Evolutionary conservation across 345 rosid species (phyloP), one percentile per base, ranked within the genome.

Genomic region (Eucalyptus tenuipes): DNA sequence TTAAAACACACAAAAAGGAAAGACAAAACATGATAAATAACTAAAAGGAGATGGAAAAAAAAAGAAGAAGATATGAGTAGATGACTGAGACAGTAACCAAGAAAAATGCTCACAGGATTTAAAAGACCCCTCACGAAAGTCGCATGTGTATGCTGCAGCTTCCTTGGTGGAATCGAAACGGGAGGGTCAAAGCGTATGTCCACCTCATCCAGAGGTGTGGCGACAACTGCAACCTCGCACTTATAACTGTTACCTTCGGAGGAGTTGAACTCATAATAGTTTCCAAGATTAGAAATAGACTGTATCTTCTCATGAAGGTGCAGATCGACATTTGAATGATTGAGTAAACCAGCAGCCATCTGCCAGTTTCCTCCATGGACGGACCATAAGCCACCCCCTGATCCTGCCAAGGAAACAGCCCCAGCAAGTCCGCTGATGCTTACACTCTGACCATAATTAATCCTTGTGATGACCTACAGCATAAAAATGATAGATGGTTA

Each of bases 331-430:
- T 97, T 93, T 7, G 99, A 98, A 86, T 79, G 90, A 88, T 96
- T 93, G 42, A 98, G 93, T 75, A 98, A 90, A 88, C 97, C 95
- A 59, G 94, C 93, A 90, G 97, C 99, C 97, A 98, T 95, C 95
- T 94, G 97, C 97, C 98, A 97, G 89, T 98, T 98, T 49, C 99
- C 99, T 89, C 98, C 99, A 92, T 95, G 94, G 88, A 98, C 90
- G 24, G 98, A 89, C 99, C 99, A 98, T 88, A 98, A 94, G 71
- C 95, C 97, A 84, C 93, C 98, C 66, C 95, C 99, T 37, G 99
- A 95, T 87, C 99, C 99, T 18, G 99, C 99, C 95, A 97, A 84
- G 71, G 99, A 98, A 90, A 96, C 98, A 86, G 98, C 99, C 85
- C 99, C 99, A 27, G 99, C 99, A 88, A 98, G 94, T 90, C 99